Evolutionary conservation across 306 rosid species (phyloP).

Genomic region (Fragaria vesca): DNA sequence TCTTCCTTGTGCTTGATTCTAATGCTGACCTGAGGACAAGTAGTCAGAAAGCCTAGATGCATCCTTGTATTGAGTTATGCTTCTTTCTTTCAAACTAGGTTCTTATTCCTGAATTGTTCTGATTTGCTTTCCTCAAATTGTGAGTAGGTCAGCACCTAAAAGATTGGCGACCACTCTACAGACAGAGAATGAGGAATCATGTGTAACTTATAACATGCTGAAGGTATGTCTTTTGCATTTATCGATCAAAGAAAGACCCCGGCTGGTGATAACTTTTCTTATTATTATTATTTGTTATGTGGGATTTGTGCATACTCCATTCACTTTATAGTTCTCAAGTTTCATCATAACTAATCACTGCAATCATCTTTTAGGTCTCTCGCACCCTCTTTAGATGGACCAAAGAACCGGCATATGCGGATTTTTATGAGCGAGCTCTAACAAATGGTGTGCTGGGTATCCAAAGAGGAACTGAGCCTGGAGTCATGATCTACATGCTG

Average conservation of each 20-base stretch:
- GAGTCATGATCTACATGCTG: slow-evolving; percentile 92
- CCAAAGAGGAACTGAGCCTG: slow-evolving; percentile 95
- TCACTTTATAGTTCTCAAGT: neutral
- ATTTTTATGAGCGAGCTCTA: slow-evolving; percentile 85
- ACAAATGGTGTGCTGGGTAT: slow-evolving; percentile 83
- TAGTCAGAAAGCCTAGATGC: slow-evolving; percentile 2
- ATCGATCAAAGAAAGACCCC: neutral
- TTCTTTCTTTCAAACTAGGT: slow-evolving; percentile 5
- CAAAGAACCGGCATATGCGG: slow-evolving; percentile 75
- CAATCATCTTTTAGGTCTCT: slow-evolving; percentile 58
- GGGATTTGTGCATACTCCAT: neutral
- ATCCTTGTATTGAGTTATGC: slow-evolving; percentile 8
- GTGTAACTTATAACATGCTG: slow-evolving; percentile 90
- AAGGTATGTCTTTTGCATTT: slow-evolving; percentile 43
- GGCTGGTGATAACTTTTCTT: neutral
- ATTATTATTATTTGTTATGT: neutral
- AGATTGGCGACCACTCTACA: slow-evolving; percentile 51
- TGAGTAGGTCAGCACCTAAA: slow-evolving; percentile 63
- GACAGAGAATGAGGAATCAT: slow-evolving; percentile 81
- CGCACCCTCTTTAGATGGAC: slow-evolving; percentile 87
- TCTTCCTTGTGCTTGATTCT: slow-evolving; percentile 18
- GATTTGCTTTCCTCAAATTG: slow-evolving; percentile 12
- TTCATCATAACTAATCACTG: neutral
- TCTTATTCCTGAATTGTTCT: neutral
- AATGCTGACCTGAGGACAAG: neutral